phyloP scores from a whole-genome alignment of 257 asterid genomes.

The Solanum chilense region DNA sequence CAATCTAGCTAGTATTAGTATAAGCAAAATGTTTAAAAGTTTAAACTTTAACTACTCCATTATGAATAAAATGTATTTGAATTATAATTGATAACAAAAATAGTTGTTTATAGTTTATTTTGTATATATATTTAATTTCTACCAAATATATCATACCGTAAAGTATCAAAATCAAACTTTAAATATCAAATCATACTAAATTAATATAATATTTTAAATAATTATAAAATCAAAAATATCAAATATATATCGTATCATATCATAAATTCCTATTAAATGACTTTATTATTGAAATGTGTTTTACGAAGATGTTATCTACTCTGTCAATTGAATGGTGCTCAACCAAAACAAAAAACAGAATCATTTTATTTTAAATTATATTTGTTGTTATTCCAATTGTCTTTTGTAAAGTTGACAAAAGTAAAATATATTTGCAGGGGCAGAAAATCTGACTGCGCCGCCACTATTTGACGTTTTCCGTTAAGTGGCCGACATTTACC shows the following conservation, averaged over 20 bases:
- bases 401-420: not conserved
- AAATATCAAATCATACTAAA: no score
- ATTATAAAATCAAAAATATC: not conserved
- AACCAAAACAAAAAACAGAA: not conserved
- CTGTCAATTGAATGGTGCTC: not conserved
- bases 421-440: not conserved
- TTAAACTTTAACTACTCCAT: not conserved
- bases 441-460: conserved; percentile 5
- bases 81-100: no score
- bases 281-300: not conserved
- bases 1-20: not conserved
- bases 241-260: no score
- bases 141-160: no score
- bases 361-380: not conserved
- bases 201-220: no score
- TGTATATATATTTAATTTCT: not conserved
- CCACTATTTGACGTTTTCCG: not conserved
- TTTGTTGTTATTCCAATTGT: not conserved
- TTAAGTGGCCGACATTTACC: not conserved
- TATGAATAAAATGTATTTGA: no score
- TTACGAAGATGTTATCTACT: not conserved
- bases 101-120: no score
- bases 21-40: no score
- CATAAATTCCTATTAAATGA: not conserved
- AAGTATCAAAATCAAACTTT: no score